phyloP scores from a whole-genome alignment of 345 rosid species.

The Eucalyptus decipiens region DNA sequence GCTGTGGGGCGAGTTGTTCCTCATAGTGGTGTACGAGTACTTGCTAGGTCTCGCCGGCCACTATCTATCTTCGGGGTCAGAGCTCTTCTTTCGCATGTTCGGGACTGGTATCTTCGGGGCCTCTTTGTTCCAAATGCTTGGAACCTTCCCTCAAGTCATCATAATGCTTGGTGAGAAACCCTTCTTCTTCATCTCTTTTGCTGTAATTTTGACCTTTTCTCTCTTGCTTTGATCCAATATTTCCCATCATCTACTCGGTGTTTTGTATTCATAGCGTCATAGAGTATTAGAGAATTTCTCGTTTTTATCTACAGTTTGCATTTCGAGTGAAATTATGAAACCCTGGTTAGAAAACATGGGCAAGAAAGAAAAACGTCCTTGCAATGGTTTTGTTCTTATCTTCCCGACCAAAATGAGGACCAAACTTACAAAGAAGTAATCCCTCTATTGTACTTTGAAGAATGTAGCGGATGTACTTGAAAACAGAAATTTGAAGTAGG shows the following conservation, averaged over 20 bases:
- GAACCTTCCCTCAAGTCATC: conserved; percentile 18
- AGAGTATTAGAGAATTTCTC: not conserved
- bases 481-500: not conserved
- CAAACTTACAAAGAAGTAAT: not conserved
- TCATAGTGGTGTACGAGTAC: conserved; percentile 28
- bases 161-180: conserved; percentile 20
- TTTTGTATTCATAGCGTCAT: not conserved
- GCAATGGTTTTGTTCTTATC: not conserved
- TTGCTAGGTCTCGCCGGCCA: conserved; percentile 12
- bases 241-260: not conserved
- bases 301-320: not conserved
- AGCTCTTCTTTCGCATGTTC: conserved; percentile 34
- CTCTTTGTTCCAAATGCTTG: conserved; percentile 23
- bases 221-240: not conserved
- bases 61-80: conserved; percentile 18
- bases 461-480: not conserved
- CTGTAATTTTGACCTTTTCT: not conserved
- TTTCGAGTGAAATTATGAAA: not conserved
- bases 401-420: not conserved
- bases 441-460: not conserved
- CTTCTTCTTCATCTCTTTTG: not conserved
- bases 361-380: not conserved
- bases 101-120: conserved; percentile 49
- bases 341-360: not conserved
- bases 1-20: conserved; percentile 40